phyloP scores from a whole-genome alignment of 2,329 filamentous ascomycete species.

The Ceratocystis destructans region DNA sequence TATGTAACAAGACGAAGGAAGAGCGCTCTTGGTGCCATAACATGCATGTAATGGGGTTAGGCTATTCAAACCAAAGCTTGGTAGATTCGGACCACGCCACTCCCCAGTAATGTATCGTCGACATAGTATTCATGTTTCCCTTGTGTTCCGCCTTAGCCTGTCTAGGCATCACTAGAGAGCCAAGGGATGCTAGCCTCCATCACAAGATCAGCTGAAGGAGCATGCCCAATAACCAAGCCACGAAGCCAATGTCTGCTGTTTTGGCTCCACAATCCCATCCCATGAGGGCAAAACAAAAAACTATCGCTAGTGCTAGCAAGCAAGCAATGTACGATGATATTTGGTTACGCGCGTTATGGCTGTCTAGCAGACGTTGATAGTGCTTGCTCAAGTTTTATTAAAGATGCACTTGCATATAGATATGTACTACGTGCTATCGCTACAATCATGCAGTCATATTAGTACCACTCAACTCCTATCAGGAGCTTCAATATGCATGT shows the following conservation, averaged over 20 bases:
- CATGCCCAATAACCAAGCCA: background rate
- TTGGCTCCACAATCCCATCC: background rate
- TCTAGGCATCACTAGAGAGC: background rate
- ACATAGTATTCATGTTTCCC: background rate
- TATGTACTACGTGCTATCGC: background rate
- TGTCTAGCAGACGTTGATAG: background rate
- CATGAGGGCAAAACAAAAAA: background rate
- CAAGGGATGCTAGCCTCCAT: background rate
- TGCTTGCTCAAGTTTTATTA: background rate
- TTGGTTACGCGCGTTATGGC: background rate
- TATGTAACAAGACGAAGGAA: no score
- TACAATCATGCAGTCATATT: background rate
- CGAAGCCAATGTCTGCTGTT: background rate
- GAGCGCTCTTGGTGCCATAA: no score
- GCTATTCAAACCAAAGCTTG: background rate
- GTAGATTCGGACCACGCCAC: background rate
- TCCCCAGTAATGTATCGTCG: background rate
- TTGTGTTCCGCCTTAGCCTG: background rate
- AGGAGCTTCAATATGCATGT: no score
- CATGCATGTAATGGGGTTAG: no score
- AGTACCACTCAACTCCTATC: background rate
- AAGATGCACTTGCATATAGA: background rate
- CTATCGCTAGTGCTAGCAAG: background rate
- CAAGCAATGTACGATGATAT: background rate
- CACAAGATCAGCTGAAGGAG: slow-evolving; percentile 5